Evolutionary conservation across 2,329 filamentous ascomycete species (phyloP).

Genomic region (Septoria linicola): DNA sequence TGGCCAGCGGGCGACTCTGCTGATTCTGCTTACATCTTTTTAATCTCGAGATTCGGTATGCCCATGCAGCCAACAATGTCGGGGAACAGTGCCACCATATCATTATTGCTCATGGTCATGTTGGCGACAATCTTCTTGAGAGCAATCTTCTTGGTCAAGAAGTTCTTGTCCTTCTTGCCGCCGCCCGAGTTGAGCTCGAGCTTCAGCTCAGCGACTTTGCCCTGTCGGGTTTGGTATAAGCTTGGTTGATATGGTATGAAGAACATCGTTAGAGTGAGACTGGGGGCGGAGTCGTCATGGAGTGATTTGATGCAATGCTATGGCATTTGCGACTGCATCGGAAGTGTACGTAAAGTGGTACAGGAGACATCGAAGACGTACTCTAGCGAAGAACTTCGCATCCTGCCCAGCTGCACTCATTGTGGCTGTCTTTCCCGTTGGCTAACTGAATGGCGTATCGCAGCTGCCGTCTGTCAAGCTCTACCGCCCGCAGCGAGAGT

Average conservation of each 20-base stretch:
- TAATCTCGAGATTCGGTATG: slow-evolving; percentile 91
- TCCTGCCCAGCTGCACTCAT: slow-evolving; percentile 78
- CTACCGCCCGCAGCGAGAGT: slow-evolving; percentile 8
- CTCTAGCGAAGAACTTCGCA: slow-evolving; percentile 98
- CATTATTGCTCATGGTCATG: slow-evolving; percentile 99
- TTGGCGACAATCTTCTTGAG: slow-evolving; percentile 99
- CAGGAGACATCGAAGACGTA: slow-evolving; percentile 52
- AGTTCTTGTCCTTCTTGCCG: slow-evolving; percentile 97
- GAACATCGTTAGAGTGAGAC: slow-evolving; percentile 9
- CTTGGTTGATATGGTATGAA: slow-evolving; percentile 11
- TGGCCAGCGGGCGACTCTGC: neutral
- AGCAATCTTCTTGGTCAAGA: slow-evolving; percentile 91
- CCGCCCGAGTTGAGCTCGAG: slow-evolving; percentile 75
- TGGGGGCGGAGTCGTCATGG: neutral
- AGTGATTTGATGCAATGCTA: neutral
- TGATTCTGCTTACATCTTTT: slow-evolving; percentile 78
- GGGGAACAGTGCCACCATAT: slow-evolving; percentile 96
- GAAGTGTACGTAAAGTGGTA: slow-evolving; percentile 1
- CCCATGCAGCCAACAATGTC: slow-evolving; percentile 96
- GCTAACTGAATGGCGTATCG: too few relatives aligned
- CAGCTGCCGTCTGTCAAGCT: slow-evolving; percentile 3
- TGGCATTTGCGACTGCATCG: neutral
- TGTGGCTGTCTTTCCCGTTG: slow-evolving; percentile 30
- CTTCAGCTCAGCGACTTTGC: slow-evolving; percentile 96
- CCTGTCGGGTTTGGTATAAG: slow-evolving; percentile 58